phyloP scores from a whole-genome alignment of 768 basidiomycete genomes.

The Tylopilus felleus region DNA sequence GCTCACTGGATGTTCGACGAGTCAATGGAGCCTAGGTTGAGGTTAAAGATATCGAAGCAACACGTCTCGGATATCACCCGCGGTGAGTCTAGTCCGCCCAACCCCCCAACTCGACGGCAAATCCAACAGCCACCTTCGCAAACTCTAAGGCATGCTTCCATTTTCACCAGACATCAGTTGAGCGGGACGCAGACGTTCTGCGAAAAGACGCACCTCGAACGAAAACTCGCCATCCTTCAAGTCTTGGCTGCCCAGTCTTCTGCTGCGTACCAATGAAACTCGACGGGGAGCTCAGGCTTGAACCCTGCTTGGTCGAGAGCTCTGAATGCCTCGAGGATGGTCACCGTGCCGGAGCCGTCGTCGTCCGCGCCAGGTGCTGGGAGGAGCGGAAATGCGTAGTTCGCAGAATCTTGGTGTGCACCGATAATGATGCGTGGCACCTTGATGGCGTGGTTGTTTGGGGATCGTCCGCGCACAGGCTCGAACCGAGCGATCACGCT shows the following conservation, averaged over 20 bases:
- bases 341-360: conserved; percentile 62
- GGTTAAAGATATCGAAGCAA: too few relatives aligned
- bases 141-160: too few relatives aligned
- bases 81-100: conserved; percentile 16
- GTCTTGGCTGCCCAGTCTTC: conserved; percentile 43
- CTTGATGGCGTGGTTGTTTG: conserved; percentile 2
- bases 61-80: too few relatives aligned
- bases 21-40: too few relatives aligned
- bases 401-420: conserved; percentile 46
- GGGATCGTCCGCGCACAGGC: background rate
- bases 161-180: too few relatives aligned
- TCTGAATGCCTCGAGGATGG: conserved; percentile 46
- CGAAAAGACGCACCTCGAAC: too few relatives aligned
- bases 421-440: conserved; percentile 38
- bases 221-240: conserved; percentile 51
- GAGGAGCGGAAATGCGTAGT: conserved; percentile 37
- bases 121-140: conserved; percentile 60
- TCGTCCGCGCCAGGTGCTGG: conserved; percentile 51
- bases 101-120: conserved; percentile 48
- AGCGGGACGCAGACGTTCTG: too few relatives aligned
- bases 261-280: conserved; percentile 87
- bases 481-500: conserved; percentile 29
- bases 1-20: too few relatives aligned
- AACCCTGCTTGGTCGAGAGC: conserved; percentile 67
- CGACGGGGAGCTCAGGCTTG: conserved; percentile 46